Base-by-base conservation (phyloP, 164 flowering plant genomes). In the Aristolochia californica region DNA sequence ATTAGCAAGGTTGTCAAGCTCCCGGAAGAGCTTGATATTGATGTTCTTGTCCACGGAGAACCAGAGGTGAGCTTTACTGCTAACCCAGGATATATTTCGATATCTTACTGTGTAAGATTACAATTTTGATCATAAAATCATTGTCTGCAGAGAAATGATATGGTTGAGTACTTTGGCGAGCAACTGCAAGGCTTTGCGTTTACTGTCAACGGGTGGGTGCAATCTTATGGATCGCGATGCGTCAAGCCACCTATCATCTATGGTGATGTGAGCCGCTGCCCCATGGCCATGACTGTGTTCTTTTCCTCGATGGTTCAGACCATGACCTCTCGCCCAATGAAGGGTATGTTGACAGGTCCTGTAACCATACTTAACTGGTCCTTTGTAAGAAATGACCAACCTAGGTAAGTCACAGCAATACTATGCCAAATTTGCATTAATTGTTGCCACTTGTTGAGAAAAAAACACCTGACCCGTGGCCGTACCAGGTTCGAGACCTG, bases 281-380 rank as follows among this genome's bases (percentile, higher is more conserved):
- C 90, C 51, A 77, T 77, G 64, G 59, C 90, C 43, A 84, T 84
- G 84, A 84, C 90, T 2, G 84, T 84, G 56, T 80, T 80, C 78
- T 84, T 87, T 87, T 84, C 90, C 21, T 66, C 83, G 9, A 59
- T 57, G 22, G 87, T 84, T 15, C 90, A 84, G 74, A 80, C 83
- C 71, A 74, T 84, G 79, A 84, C 90, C 34, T 4, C 62, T 4
- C 84, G 83, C 43, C 90, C 87, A 52, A 80, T 84, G 87, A 84
- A 84, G 77, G 90, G 90, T 58, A 82, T 84, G 90, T 86, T 84
- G 54, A 84, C 90, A 3, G 90, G 87, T 48, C 90, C 90, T 13
- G 90, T 84, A 47, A 84, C 90, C 60, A 84, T 84, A 59, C 73
- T 84, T 43, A 81, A 81, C 78, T 84, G 90, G 90, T 84, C 90